Conservation (phyloP, 805 yeast species). For the Wickerhamomyces bisporus region DNA sequence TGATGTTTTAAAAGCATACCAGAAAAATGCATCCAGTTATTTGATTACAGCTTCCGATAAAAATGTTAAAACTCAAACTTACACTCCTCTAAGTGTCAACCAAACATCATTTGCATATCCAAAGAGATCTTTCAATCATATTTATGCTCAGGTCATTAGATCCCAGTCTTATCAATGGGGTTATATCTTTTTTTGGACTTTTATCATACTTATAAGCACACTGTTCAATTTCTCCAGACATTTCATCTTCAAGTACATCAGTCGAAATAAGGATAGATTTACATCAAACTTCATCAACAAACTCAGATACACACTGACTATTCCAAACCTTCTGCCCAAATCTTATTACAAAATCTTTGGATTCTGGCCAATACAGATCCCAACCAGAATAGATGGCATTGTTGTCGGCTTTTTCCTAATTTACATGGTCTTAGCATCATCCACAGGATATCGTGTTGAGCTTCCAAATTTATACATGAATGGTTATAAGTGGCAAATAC, state of each 20-base stretch:
- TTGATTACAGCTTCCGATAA: conserved; percentile 24
- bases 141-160: conserved; percentile 30
- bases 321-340: conserved; percentile 26
- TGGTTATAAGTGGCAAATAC: conserved; percentile 23
- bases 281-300: conserved; percentile 12
- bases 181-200: conserved; percentile 36
- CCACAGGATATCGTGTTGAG: conserved; percentile 31
- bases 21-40: conserved; percentile 31
- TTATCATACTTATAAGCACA: conserved; percentile 28
- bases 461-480: conserved; percentile 36
- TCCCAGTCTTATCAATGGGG: conserved; percentile 44
- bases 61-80: conserved; percentile 22
- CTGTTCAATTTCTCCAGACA: conserved; percentile 24
- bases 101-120: conserved; percentile 29
- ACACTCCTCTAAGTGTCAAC: conserved; percentile 30
- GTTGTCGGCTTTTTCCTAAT: conserved; percentile 28
- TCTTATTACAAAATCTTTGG: conserved; percentile 18
- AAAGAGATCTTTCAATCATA: conserved; percentile 31
- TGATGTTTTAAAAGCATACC: conserved; percentile 28
- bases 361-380: conserved; percentile 26
- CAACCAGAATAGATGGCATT: conserved; percentile 26
- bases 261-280: conserved; percentile 12
- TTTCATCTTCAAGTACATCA: conserved; percentile 22
- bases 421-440: conserved; percentile 26
- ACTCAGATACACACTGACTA: conserved; percentile 20